These are phyloP conservation scores for Rhizopogon vinicolor DNA, from an alignment of 768 basidiomycete species.

Conservation along the genomic window DNA sequence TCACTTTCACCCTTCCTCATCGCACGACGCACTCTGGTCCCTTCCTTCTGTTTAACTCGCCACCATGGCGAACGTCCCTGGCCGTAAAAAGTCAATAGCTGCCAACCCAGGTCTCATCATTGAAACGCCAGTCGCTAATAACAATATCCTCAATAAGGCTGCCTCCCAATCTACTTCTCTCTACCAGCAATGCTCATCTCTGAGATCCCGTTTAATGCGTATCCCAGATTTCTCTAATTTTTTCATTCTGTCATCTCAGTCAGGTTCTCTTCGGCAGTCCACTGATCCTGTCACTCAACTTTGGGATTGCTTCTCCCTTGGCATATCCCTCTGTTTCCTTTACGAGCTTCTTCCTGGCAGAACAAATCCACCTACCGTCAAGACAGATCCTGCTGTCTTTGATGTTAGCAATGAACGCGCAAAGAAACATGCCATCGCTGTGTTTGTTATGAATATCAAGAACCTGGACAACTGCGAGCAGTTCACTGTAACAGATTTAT, in stretches of 20 bases:
- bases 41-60: conserved; percentile 11
- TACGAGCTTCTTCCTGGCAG: conserved; percentile 78
- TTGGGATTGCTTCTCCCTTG: conserved; percentile 91
- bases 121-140: conserved; percentile 72
- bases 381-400: conserved; percentile 60
- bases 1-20: neutral
- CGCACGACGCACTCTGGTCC: neutral
- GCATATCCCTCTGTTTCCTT: conserved; percentile 91
- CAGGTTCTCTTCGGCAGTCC: conserved; percentile 62
- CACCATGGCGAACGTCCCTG: conserved; percentile 49
- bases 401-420: conserved; percentile 73
- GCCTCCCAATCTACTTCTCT: conserved; percentile 85
- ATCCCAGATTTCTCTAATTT: conserved; percentile 70
- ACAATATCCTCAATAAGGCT: conserved; percentile 87
- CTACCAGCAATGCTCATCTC: conserved; percentile 86
- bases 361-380: conserved; percentile 35
- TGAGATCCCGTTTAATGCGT: conserved; percentile 73
- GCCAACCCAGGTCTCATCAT: conserved; percentile 61
- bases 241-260: conserved; percentile 54
- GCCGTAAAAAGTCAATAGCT: conserved; percentile 77
- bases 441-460: conserved; percentile 87
- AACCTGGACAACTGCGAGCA: conserved; percentile 67
- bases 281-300: conserved; percentile 93
- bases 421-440: conserved; percentile 87
- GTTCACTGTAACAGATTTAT: conserved; percentile 90